phyloP scores from a whole-genome alignment of 345 rosid species.

The Trapa incisa region DNA sequence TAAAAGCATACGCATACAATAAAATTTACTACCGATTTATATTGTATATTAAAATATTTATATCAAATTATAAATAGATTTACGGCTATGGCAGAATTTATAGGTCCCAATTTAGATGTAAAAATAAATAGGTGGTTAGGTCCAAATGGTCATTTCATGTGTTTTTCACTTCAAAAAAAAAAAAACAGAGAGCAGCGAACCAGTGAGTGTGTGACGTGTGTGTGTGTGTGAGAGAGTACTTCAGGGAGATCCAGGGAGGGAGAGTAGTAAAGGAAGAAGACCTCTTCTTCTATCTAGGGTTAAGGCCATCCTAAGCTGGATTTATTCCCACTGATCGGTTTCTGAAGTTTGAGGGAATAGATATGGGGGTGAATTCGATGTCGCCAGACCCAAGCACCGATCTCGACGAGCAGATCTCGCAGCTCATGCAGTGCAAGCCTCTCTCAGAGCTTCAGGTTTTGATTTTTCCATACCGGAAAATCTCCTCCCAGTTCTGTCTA shows the following conservation, averaged over 20 bases:
- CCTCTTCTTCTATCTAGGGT: constrained; percentile 4
- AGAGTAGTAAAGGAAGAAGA: not conserved
- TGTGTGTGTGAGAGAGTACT: not conserved
- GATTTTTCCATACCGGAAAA: not conserved
- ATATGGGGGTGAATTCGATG: constrained; percentile 61
- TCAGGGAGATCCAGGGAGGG: not conserved
- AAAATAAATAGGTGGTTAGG: too few species aligned
- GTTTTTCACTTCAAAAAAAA: not conserved
- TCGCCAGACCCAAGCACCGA: constrained; percentile 48
- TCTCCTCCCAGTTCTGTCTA: not conserved
- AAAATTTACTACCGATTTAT: too few species aligned
- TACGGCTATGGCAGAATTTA: too few species aligned
- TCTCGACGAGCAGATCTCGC: constrained; percentile 76
- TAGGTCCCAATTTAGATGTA: too few species aligned
- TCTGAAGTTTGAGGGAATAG: constrained; percentile 9
- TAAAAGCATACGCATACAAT: too few species aligned
- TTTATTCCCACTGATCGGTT: not conserved
- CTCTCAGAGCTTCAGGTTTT: constrained; percentile 70
- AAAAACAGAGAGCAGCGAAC: constrained; percentile 14
- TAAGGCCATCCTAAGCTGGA: constrained; percentile 8
- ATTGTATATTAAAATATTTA: too few species aligned
- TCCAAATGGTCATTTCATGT: too few species aligned
- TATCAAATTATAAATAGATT: too few species aligned
- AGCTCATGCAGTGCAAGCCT: constrained; percentile 91
- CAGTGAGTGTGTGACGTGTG: constrained; percentile 1